Base-by-base conservation (phyloP, 345 rosid species). In the Mangifera indica region DNA sequence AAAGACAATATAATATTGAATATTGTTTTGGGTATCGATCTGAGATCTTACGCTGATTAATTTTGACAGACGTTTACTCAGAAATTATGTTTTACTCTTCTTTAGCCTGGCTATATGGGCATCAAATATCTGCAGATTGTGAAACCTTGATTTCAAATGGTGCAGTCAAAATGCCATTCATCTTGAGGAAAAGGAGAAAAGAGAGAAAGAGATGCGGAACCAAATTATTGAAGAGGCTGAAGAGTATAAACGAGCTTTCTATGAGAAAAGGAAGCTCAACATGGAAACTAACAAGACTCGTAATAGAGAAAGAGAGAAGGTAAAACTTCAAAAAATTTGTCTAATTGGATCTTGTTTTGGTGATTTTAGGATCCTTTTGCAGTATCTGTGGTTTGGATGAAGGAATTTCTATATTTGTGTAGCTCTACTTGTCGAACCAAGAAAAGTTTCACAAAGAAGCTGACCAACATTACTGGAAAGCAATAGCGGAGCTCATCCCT, bases 381-480 rank as follows among this genome's bases (percentile, higher is more conserved):
- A 2, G 4, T 29, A 29, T 29, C 32, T 29, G 2, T 29, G 32
- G 12, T 26, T 24, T 8, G 29, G 48, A 12, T 18, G 46, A 48
- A 44, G 26, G 12, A 66, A 24, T 76, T 24, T 69, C 15, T 55
- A 37, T 13, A 53, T 52, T 10, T 71, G 20, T 77, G 72, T 85
- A 95, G 99, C 76, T 93, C 18, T 78, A 86, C 79, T 79, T 88
- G 85, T 87, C 84, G 61, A 91, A 89, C 83, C 97, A 91, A 83
- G 99, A 92, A 83, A 93, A 88, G 83, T 96, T 96, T 82, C 96
- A 91, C 80, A 88, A 89, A 75, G 99, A 93, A 79, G 98, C 91
- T 10, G 88, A 92, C 78, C 66, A 80, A 73, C 96, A 95, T 77
- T 95, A 86, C 83, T 95, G 97, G 96, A 95, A 91, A 81, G 97